Evolutionary conservation across 1,284 basidiomycete genomes (phyloP).

Genomic region (Xerocomus amazonicus): DNA sequence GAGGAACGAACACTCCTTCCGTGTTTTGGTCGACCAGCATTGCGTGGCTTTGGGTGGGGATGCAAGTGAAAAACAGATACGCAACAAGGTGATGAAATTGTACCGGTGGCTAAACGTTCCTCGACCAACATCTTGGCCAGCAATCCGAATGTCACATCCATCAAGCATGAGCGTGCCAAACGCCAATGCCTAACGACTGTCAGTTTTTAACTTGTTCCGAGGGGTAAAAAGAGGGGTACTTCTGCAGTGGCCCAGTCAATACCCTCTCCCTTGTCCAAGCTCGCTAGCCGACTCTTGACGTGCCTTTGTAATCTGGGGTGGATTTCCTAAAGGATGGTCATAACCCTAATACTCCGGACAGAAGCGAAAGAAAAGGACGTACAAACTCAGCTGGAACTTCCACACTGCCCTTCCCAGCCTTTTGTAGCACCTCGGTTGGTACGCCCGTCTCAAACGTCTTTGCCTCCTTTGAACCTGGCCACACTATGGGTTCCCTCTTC

Average conservation of each 20-base stretch:
- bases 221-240: conserved; percentile 35
- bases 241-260: conserved; percentile 89
- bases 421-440: conserved; percentile 44
- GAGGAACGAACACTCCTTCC: conserved; percentile 72
- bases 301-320: conserved; percentile 79
- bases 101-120: conserved; percentile 88
- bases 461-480: conserved; percentile 62
- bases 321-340: conserved; percentile 50
- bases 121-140: conserved; percentile 86
- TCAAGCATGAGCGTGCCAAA: conserved; percentile 81
- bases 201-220: not conserved
- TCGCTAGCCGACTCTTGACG: conserved; percentile 72
- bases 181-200: conserved; percentile 63
- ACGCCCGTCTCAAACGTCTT: conserved; percentile 70
- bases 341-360: not conserved
- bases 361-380: conserved; percentile 30
- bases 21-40: conserved; percentile 87
- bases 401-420: conserved; percentile 69
- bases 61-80: not conserved
- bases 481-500: conserved; percentile 48
- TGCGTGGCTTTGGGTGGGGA: conserved; percentile 57
- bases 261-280: conserved; percentile 64
- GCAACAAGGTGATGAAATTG: conserved; percentile 5
- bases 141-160: conserved; percentile 78
- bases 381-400: conserved; percentile 74